phyloP scores from a whole-genome alignment of 192 early-diverging fungal species.

The Diversispora eburnea region DNA sequence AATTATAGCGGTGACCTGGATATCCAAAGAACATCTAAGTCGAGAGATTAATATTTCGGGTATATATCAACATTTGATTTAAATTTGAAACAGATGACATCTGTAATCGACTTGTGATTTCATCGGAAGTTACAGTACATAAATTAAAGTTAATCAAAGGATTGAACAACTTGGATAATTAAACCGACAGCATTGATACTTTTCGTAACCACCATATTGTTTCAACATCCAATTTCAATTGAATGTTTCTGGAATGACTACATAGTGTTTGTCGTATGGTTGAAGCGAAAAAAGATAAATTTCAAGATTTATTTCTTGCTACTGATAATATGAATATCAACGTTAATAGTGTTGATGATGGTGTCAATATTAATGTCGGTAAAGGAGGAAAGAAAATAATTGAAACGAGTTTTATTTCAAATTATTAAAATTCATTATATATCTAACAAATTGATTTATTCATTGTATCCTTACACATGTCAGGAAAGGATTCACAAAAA shows the following conservation, averaged over 20 bases:
- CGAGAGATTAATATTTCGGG: conserved; percentile 65
- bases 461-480: too few relatives aligned
- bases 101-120: conserved; percentile 70
- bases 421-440: too few relatives aligned
- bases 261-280: conserved; percentile 73
- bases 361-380: too few relatives aligned
- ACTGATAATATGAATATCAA: too few relatives aligned
- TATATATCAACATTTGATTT: conserved; percentile 47
- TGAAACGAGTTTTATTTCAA: too few relatives aligned
- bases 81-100: conserved; percentile 49
- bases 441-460: too few relatives aligned
- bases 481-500: too few relatives aligned
- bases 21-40: too few relatives aligned
- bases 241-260: conserved; percentile 78
- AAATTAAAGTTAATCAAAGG: conserved; percentile 38
- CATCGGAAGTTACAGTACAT: conserved; percentile 61
- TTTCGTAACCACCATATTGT: conserved; percentile 69
- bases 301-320: conserved; percentile 45
- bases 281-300: conserved; percentile 50
- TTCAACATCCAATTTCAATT: conserved; percentile 58
- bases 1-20: conserved; percentile 56
- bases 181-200: conserved; percentile 89
- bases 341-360: too few relatives aligned
- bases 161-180: conserved; percentile 68
- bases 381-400: too few relatives aligned